These are phyloP conservation scores for Kluyveromyces lactis DNA, from an alignment of 805 yeast species.

Conservation along the genomic window DNA sequence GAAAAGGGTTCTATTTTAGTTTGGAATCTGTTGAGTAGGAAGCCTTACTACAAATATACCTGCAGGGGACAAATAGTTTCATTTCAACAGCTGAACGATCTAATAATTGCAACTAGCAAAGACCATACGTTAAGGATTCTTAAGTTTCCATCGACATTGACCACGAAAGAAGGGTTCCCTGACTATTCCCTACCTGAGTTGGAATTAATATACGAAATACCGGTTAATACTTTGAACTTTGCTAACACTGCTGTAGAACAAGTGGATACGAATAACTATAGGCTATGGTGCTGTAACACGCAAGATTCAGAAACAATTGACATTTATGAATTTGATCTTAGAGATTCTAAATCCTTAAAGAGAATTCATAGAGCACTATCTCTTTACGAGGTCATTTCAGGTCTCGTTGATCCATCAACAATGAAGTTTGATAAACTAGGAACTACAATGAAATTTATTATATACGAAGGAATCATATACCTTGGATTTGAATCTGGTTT, in stretches of 20 bases:
- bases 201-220: conserved; percentile 17
- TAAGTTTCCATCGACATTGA: conserved; percentile 1
- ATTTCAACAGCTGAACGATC: conserved; percentile 9
- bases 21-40: conserved; percentile 26
- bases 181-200: not conserved
- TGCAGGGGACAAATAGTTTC: conserved; percentile 13
- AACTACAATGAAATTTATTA: conserved; percentile 21
- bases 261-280: conserved; percentile 5
- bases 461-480: conserved; percentile 11
- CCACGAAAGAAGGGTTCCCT: not conserved
- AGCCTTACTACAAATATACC: conserved; percentile 14
- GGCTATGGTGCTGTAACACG: conserved; percentile 25
- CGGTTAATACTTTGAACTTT: conserved; percentile 28
- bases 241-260: conserved; percentile 19
- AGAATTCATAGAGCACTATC: conserved; percentile 16
- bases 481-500: conserved; percentile 26
- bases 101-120: conserved; percentile 16
- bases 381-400: conserved; percentile 11
- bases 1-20: conserved; percentile 15
- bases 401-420: conserved; percentile 3
- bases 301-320: conserved; percentile 24
- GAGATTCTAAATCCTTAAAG: conserved; percentile 15
- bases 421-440: conserved; percentile 21
- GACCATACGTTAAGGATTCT: conserved; percentile 22
- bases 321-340: conserved; percentile 17